Percentiles rank a stretch among this genome's conserved stretches.
phyloP scores from a whole-genome alignment of 2,329 filamentous ascomycete species.

The Colletotrichum lindemuthianum region DNA sequence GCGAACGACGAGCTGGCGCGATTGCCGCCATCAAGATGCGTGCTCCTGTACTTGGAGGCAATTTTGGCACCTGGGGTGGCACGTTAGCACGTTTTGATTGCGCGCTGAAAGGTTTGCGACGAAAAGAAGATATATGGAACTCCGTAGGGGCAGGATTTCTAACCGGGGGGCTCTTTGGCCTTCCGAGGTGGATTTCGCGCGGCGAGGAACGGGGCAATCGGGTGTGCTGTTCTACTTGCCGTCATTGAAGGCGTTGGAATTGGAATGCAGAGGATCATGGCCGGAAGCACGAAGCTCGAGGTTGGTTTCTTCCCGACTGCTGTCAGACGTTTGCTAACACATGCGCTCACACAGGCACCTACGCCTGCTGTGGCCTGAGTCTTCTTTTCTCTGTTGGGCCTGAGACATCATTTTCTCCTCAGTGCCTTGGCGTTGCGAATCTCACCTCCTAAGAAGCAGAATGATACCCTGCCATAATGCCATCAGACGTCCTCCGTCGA shows the following conservation, averaged over 20 bases:
- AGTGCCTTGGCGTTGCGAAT: no score
- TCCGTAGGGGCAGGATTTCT: background rate
- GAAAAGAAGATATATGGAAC: constrained; percentile 99
- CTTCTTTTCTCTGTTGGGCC: no score
- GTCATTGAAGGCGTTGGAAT: constrained; percentile 92
- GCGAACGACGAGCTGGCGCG: constrained; percentile 94
- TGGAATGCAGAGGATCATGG: constrained; percentile 93
- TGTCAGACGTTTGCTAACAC: no score
- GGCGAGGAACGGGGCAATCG: constrained; percentile 94
- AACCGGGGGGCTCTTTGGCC: background rate
- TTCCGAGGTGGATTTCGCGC: constrained; percentile 53
- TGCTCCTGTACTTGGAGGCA: constrained; percentile 94
- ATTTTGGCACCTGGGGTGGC: constrained; percentile 78
- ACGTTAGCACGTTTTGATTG: constrained; percentile 82
- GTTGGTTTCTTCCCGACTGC: constrained; percentile 50
- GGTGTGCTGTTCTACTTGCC: constrained; percentile 90
- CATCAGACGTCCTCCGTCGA: no score
- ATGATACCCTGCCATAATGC: no score
- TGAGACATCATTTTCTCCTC: no score
- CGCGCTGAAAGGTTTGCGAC: constrained; percentile 89
- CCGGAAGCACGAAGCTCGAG: constrained; percentile 86
- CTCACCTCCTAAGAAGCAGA: no score
- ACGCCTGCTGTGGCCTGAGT: no score
- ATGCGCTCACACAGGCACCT: no score
- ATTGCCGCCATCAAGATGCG: constrained; percentile 98